Evolutionary conservation across 1,284 basidiomycete genomes (phyloP).

Genomic region (Leccinum fuscescens): DNA sequence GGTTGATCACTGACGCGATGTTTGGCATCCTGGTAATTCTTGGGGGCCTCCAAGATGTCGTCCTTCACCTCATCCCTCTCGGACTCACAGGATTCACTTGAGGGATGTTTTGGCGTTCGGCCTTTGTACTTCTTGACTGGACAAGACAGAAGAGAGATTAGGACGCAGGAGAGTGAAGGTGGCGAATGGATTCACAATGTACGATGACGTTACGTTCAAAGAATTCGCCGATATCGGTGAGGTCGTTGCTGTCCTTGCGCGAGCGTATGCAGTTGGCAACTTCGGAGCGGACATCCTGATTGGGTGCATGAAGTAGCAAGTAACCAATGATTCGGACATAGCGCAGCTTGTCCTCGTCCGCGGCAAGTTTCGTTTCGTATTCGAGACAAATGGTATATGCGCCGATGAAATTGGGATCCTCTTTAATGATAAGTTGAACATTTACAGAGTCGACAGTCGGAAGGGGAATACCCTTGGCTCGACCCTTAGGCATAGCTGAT

Average conservation of each 20-base stretch:
- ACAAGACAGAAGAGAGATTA: not conserved
- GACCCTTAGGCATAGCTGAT: too few relatives aligned
- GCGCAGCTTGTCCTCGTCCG: not conserved
- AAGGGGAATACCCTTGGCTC: too few relatives aligned
- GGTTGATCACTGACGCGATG: not conserved
- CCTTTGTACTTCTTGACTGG: not conserved
- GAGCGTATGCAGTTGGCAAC: constrained; percentile 6
- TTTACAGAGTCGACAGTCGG: not conserved
- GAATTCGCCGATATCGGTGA: not conserved
- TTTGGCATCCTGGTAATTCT: not conserved
- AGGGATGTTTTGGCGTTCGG: not conserved
- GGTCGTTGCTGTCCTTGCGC: not conserved
- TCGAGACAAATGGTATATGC: not conserved
- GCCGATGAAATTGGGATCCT: not conserved
- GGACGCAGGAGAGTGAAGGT: not conserved
- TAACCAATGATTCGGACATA: not conserved
- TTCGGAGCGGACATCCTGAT: constrained; percentile 1
- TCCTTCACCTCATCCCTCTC: not conserved
- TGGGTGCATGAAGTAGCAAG: not conserved
- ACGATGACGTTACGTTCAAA: constrained; percentile 5
- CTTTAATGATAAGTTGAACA: not conserved
- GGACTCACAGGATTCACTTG: not conserved
- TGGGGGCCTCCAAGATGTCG: not conserved
- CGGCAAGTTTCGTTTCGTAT: not conserved
- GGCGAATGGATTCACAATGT: not conserved